Base-by-base conservation (phyloP, 1,284 basidiomycete species). In the Cerrena zonata region DNA sequence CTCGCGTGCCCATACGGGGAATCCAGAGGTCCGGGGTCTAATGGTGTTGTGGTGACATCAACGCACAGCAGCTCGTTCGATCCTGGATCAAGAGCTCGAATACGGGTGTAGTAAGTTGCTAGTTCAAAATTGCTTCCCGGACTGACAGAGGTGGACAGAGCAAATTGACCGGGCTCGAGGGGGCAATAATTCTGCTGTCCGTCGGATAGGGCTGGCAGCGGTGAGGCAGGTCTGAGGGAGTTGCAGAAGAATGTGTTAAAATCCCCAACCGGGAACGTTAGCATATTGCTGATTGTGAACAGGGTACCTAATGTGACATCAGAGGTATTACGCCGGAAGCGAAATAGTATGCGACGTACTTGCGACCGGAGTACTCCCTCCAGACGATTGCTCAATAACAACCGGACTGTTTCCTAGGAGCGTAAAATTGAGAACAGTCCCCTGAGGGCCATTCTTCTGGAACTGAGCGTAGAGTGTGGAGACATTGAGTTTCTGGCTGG, bases 11-110 rank as follows among this genome's bases (percentile, higher is more conserved):
- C 94, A 57, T 89, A 89, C 2, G 80, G 77, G 1, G 72, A 72
- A 21, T 66, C 65, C 38, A 73, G 56, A 4, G 70, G 61, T 30
- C 72, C 71, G 11, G 83, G 77, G 18, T 77, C 67, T 52, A 95
- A 84, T 0, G 93, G 89, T 2, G 92, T 93, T 2, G 88, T 86
- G 38, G 75, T 66, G 22, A 97, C 72, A 58, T 90, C 84, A 47
- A 95, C 63, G 66, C 95, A 99, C 1, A 91, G 72, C 26, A 97
- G 76, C 57, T 93, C 89, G 30, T 79, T 65, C 69, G 82, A 63
- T 70, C 80, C 84, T 0, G 92, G 86, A 69, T 99, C 95, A 38
- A 96, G 87, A 15, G 94, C 86, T 38, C 89, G 85, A 26, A 99
- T 71, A 24, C 84, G 82, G 1, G 94, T 96, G 57, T 81, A 80